Evolutionary conservation across 208 protist species (phyloP).

Genomic region (Tetramitus jugosus): DNA sequence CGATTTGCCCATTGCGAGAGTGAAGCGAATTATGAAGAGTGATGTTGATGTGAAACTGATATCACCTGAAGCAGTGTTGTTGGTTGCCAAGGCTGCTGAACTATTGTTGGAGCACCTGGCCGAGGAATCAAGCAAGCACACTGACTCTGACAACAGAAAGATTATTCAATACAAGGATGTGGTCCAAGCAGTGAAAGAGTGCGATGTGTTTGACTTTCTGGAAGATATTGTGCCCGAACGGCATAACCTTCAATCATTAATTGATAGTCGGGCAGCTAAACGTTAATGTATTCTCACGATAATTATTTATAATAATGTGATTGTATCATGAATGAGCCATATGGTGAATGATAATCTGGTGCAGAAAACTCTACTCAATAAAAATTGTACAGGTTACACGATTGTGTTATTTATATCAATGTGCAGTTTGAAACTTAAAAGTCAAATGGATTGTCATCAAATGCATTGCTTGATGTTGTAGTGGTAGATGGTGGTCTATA

Average conservation of each 20-base stretch:
- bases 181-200: background rate
- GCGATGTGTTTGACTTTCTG: slow-evolving; percentile 16
- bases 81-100: slow-evolving; percentile 6
- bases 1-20: slow-evolving; percentile 14
- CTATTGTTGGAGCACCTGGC: background rate
- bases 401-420: too few species aligned
- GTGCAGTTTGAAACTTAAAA: too few species aligned
- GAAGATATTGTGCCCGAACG: slow-evolving; percentile 16
- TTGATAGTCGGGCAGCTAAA: too few species aligned
- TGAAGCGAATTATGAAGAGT: slow-evolving; percentile 22
- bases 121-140: background rate
- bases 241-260: too few species aligned
- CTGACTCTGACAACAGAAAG: slow-evolving; percentile 3
- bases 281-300: too few species aligned
- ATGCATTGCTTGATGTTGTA: background rate
- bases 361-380: too few species aligned
- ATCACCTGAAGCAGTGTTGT: slow-evolving; percentile 7
- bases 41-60: slow-evolving; percentile 14
- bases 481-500: background rate
- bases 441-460: slow-evolving; percentile 4
- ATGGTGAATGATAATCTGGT: too few species aligned
- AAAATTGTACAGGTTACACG: too few species aligned
- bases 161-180: slow-evolving; percentile 14
- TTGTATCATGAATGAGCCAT: too few species aligned
- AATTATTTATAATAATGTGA: too few species aligned